Conservation (phyloP, 2,329 filamentous ascomycete species). For the Calycina herbarum region DNA sequence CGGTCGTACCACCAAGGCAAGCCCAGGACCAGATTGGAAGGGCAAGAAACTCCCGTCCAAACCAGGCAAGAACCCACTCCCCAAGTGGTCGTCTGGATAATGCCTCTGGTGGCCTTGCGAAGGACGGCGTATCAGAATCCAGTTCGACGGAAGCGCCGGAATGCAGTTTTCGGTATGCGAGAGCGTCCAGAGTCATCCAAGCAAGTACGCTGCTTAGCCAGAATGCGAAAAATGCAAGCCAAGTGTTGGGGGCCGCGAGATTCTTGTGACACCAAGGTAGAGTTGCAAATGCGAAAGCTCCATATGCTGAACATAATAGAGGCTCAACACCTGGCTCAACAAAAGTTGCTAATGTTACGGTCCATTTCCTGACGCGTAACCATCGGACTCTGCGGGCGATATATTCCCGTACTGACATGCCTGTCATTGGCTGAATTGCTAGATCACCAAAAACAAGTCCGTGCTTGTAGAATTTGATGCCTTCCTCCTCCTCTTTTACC, state of each 20-base stretch:
- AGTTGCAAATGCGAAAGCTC: constrained; percentile 76
- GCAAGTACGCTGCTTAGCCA: constrained; percentile 65
- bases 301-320: constrained; percentile 78
- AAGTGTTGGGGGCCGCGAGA: constrained; percentile 61
- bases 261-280: constrained; percentile 60
- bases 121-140: constrained; percentile 72
- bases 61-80: constrained; percentile 80
- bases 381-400: constrained; percentile 80
- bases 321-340: constrained; percentile 93
- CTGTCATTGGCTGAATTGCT: constrained; percentile 84
- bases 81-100: constrained; percentile 55
- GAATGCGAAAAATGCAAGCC: constrained; percentile 61
- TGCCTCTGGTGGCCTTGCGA: constrained; percentile 64
- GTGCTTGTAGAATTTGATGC: constrained; percentile 67
- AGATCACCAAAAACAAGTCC: constrained; percentile 81
- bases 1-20: constrained; percentile 81
- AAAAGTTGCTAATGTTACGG: constrained; percentile 82
- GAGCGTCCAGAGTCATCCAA: constrained; percentile 78
- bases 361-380: constrained; percentile 93
- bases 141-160: constrained; percentile 68
- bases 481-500: constrained; percentile 49
- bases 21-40: constrained; percentile 90
- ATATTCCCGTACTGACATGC: constrained; percentile 77
- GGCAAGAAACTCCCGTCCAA: constrained; percentile 78
- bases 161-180: constrained; percentile 73